Percentiles rank a stretch among this genome's conserved stretches.
These are phyloP conservation scores for Chytriomyces sp. DNA, from an alignment of 192 early-diverging fungal species.

Conservation along the genomic window DNA sequence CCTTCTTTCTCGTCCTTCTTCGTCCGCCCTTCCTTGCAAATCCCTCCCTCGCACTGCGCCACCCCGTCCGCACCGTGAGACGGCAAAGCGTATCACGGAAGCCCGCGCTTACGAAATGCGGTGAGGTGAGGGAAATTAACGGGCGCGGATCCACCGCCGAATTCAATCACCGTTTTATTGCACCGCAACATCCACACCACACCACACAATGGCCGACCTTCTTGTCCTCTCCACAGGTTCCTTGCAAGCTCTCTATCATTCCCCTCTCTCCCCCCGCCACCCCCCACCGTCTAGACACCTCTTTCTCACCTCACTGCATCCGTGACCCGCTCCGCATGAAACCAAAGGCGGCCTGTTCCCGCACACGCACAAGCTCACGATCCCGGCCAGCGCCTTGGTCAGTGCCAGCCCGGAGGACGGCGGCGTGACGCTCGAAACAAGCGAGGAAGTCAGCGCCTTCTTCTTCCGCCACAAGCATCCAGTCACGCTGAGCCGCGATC, in stretches of 20 bases:
- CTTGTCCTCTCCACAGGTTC: background rate
- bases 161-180: too few species aligned
- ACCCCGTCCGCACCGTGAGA: too few species aligned
- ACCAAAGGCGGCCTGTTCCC: conserved; percentile 4
- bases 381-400: background rate
- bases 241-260: too few species aligned
- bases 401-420: background rate
- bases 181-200: too few species aligned
- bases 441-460: conserved; percentile 10
- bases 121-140: too few species aligned
- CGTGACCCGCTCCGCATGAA: too few species aligned
- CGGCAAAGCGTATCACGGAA: too few species aligned
- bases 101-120: too few species aligned
- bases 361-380: conserved; percentile 1
- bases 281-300: too few species aligned
- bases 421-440: background rate
- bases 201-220: background rate
- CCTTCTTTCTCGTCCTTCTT: background rate
- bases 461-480: conserved; percentile 4
- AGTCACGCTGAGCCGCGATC: background rate
- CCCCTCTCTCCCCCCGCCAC: too few species aligned
- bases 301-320: too few species aligned
- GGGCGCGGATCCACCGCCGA: too few species aligned
- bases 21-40: background rate
- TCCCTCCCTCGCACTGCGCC: background rate